Evolutionary conservation across 176 grass and related monocot genomes (phyloP).

Genomic region (Eremochloa ophiuroides): DNA sequence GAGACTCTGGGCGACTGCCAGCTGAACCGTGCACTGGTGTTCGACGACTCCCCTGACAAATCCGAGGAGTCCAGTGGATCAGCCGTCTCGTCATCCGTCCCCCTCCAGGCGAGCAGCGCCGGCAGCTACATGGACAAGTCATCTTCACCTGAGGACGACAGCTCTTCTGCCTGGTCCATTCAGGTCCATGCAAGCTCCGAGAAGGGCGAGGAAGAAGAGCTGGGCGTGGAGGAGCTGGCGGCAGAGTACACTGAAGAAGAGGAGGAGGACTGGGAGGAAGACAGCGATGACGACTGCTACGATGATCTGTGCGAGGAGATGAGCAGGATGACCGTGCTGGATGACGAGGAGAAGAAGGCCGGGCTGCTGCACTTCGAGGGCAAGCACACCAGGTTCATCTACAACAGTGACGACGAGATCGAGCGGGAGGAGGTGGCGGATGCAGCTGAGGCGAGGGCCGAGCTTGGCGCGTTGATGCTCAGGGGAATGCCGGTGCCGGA

Average conservation of each 20-base stretch:
- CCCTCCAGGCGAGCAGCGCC: slow-evolving; percentile 27
- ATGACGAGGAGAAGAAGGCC: slow-evolving; percentile 18
- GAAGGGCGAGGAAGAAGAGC: slow-evolving; percentile 39
- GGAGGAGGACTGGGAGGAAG: slow-evolving; percentile 19
- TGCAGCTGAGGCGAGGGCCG: slow-evolving; percentile 16
- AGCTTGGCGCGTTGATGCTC: slow-evolving; percentile 22
- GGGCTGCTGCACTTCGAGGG: slow-evolving; percentile 49
- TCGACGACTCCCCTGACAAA: slow-evolving; percentile 81
- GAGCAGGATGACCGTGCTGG: slow-evolving; percentile 54
- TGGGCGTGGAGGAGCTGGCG: neutral
- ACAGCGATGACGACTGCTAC: slow-evolving; percentile 22
- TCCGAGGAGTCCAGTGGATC: slow-evolving; percentile 29
- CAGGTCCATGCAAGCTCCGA: slow-evolving; percentile 61
- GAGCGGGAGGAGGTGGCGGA: slow-evolving; percentile 45
- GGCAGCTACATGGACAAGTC: slow-evolving; percentile 10
- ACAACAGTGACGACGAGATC: slow-evolving; percentile 75
- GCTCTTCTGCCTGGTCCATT: slow-evolving; percentile 66
- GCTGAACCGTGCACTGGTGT: slow-evolving; percentile 58
- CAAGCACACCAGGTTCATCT: slow-evolving; percentile 75
- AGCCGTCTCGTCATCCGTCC: slow-evolving; percentile 26
- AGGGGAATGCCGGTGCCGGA: slow-evolving; percentile 54
- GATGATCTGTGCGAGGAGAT: slow-evolving; percentile 63
- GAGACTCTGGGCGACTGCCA: slow-evolving; percentile 28
- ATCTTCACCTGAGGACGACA: slow-evolving; percentile 42
- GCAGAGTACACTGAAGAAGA: slow-evolving; percentile 27